phyloP scores from a whole-genome alignment of 768 basidiomycete species.

The Leccinum disarticulatum region DNA sequence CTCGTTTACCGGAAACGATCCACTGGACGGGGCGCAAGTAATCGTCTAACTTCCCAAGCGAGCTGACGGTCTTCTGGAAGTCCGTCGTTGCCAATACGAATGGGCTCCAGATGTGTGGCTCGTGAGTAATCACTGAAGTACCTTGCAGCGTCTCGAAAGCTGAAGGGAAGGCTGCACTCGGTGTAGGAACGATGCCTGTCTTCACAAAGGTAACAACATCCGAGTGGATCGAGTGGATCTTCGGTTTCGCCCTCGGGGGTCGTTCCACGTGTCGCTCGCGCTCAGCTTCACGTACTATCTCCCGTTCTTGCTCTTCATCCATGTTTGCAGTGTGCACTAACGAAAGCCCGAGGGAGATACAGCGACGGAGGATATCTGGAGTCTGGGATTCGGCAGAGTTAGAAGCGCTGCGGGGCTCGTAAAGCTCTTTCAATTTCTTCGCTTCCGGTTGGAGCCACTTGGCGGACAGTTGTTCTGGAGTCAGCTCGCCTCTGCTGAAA shows the following conservation, averaged over 20 bases:
- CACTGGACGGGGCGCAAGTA: neutral
- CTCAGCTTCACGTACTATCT: conserved; percentile 37
- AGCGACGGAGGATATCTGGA: neutral
- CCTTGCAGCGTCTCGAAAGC: neutral
- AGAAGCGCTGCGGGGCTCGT: neutral
- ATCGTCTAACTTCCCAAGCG: neutral
- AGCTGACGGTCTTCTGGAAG: conserved; percentile 6
- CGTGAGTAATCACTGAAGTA: neutral
- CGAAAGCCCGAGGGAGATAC: neutral
- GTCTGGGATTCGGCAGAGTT: neutral
- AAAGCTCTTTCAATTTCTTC: neutral
- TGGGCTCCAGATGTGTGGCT: neutral
- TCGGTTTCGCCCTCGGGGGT: neutral
- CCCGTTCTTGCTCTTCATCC: conserved; percentile 49
- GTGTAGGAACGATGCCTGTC: neutral
- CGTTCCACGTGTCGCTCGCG: neutral
- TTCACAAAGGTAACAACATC: neutral
- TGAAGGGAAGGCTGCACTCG: neutral
- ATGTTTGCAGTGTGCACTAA: conserved; percentile 8
- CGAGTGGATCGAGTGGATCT: neutral
- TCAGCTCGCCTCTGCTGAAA: neutral
- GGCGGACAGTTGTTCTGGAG: neutral
- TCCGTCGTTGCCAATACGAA: neutral
- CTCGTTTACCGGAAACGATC: neutral
- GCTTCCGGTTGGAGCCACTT: neutral